phyloP scores from a whole-genome alignment of 345 rosid genomes.

The Gossypium thurberi region DNA sequence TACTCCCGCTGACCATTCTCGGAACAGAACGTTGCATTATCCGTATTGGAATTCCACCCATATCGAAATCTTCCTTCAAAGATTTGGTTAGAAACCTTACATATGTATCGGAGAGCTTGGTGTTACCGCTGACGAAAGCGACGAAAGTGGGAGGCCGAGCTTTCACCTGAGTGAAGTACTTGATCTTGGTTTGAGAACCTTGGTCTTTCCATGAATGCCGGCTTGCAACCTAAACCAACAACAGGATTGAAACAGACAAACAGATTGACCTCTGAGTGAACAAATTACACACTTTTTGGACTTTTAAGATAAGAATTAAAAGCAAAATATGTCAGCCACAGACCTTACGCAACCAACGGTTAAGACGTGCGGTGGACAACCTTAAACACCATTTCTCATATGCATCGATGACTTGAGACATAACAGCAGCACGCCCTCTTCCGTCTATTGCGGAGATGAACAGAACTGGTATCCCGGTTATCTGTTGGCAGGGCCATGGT shows the following conservation, averaged over 20 bases:
- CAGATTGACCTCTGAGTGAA: not conserved
- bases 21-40: slow-evolving; percentile 63
- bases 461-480: slow-evolving; percentile 74
- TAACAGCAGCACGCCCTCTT: slow-evolving; percentile 64
- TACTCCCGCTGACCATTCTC: slow-evolving; percentile 20
- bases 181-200: slow-evolving; percentile 81
- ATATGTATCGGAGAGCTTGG: slow-evolving; percentile 57
- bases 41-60: slow-evolving; percentile 90
- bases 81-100: slow-evolving; percentile 74
- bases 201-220: slow-evolving; percentile 95
- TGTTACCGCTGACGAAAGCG: slow-evolving; percentile 71
- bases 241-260: not conserved
- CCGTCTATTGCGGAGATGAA: slow-evolving; percentile 90
- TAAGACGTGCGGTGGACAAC: slow-evolving; percentile 77
- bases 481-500: slow-evolving; percentile 35
- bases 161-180: slow-evolving; percentile 96
- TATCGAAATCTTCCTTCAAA: slow-evolving; percentile 83
- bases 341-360: slow-evolving; percentile 91
- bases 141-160: slow-evolving; percentile 97
- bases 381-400: slow-evolving; percentile 88
- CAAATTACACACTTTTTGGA: not conserved
- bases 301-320: not conserved
- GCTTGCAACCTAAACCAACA: slow-evolving; percentile 65
- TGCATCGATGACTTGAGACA: slow-evolving; percentile 63
- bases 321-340: slow-evolving; percentile 6